Evolutionary conservation across 139 green algal species (phyloP).

Genomic region (Chlorella vulgaris): DNA sequence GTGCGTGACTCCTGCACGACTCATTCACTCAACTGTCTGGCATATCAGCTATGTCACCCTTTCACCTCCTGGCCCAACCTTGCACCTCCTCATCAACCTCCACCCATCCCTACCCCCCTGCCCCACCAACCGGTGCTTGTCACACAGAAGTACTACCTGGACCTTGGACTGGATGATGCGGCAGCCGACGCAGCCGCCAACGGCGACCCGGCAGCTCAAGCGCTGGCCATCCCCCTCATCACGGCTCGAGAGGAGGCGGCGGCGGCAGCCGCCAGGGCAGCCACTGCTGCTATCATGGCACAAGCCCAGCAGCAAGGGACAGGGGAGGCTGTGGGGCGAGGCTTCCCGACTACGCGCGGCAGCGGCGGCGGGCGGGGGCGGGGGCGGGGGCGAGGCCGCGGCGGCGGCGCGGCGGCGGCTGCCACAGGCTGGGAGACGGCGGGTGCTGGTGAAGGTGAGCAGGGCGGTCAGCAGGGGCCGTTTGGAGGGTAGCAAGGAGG

Average conservation of each 20-base stretch:
- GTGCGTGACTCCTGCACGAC: no score
- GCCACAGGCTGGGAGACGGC: not conserved
- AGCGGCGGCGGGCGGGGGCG: not conserved
- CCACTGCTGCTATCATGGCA: not conserved
- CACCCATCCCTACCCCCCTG: not conserved
- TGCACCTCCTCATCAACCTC: not conserved
- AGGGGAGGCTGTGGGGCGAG: no score
- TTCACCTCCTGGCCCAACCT: not conserved
- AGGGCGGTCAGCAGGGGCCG: not conserved
- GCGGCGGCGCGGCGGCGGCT: not conserved
- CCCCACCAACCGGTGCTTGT: not conserved
- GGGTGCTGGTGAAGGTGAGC: not conserved
- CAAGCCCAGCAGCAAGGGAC: not conserved
- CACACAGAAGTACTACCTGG: not conserved
- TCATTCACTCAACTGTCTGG: no score
- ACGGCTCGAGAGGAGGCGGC: not conserved
- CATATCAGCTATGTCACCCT: no score
- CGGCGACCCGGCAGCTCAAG: not conserved
- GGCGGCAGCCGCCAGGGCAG: not conserved
- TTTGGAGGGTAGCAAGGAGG: not conserved
- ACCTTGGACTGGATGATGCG: conserved; percentile 1
- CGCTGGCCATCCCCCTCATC: not conserved
- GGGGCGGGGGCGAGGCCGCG: no score
- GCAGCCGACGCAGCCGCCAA: not conserved
- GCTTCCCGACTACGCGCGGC: not conserved